A percentile compares a stretch with the other conserved stretches of the same genome.
These are phyloP conservation scores for Xylaria sp. DNA, from an alignment of 2,329 filamentous ascomycete species.

Conservation along the genomic window DNA sequence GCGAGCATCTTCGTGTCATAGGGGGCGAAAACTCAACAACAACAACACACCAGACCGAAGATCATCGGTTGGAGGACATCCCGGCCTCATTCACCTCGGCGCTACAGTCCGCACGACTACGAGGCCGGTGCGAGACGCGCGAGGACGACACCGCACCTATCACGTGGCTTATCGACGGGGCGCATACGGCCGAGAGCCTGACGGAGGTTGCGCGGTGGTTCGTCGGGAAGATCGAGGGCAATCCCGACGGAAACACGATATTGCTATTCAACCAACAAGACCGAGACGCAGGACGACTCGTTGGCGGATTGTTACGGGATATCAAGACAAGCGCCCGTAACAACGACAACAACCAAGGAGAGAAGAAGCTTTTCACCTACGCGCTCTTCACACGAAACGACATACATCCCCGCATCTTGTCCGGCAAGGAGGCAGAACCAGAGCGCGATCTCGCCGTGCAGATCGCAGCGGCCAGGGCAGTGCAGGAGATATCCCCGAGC, in stretches of 20 bases:
- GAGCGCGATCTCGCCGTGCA: slow-evolving; percentile 70
- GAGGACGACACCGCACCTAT: slow-evolving; percentile 56
- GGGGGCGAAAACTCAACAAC: slow-evolving; percentile 11
- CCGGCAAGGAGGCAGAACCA: slow-evolving; percentile 56
- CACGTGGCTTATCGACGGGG: slow-evolving; percentile 86
- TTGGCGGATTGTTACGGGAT: slow-evolving; percentile 69
- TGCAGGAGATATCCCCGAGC: slow-evolving; percentile 64
- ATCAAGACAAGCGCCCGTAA: slow-evolving; percentile 50
- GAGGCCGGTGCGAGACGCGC: slow-evolving; percentile 80
- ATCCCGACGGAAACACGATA: slow-evolving; percentile 50
- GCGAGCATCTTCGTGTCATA: slow-evolving; percentile 62
- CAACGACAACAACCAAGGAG: not conserved
- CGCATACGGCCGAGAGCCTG: slow-evolving; percentile 87
- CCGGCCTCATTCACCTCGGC: slow-evolving; percentile 69
- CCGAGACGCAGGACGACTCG: slow-evolving; percentile 74
- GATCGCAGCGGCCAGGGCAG: slow-evolving; percentile 68
- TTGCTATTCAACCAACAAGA: slow-evolving; percentile 96
- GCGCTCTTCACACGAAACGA: slow-evolving; percentile 86
- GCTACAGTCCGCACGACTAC: slow-evolving; percentile 72
- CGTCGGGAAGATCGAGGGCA: slow-evolving; percentile 53
- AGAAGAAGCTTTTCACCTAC: slow-evolving; percentile 66
- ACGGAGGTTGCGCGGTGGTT: slow-evolving; percentile 83
- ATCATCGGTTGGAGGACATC: not conserved
- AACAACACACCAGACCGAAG: not conserved
- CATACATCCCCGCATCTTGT: slow-evolving; percentile 29